Evolutionary conservation across 148 eudicot genomes (phyloP), one percentile per base, ranked within the genome.

Genomic region (Rhododendron griersonianum): DNA sequence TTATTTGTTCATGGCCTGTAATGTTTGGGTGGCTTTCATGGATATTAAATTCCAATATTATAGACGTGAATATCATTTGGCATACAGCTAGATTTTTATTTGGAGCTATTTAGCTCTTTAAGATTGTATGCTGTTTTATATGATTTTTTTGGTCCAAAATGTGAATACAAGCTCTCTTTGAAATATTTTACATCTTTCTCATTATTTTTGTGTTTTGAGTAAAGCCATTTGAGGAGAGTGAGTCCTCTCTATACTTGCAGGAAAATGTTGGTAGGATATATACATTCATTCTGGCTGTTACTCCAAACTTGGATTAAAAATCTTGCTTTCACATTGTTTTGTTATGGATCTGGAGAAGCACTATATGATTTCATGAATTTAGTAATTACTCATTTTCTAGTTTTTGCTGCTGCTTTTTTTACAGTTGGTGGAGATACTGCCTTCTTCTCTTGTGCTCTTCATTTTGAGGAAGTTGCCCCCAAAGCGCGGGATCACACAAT

Each of bases 381-480:
- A 44, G 44, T 53, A 47, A 30, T n/a, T 63, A 78, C 45, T 80
- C 5, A 84, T 28, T 6, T 41, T 6, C 14, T 65, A 10, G 63
- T 13, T 73, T 86, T 55, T 74, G 35, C 35, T 74, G 21, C 78
- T 73, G 2, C 30, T 25, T 37, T 13, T 33, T 50, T 82, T 82
- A 39, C 92, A 96, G 99, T 88, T 96, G 89, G 98, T 94, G 88
- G 99, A 96, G 92, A 93, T 96, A 83, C 73, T 96, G 57, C 99
- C 99, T 41, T 96, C 98, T 14, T 86, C 95, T 41, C 94, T 96
- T 83, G 98, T 95, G 75, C 98, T 96, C 47, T 96, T 94, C 90
- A 95, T 96, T 87, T 85, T 96, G 94, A 92, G 99, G 91, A 96
- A 96, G 89, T 88, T 96, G 87, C 99, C 99, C 67, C 98, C 99